A percentile compares a stretch with the other conserved stretches of the same genome.
These are phyloP conservation scores for Backusella psychrophila DNA, from an alignment of 192 early-diverging fungal species.

Conservation along the genomic window DNA sequence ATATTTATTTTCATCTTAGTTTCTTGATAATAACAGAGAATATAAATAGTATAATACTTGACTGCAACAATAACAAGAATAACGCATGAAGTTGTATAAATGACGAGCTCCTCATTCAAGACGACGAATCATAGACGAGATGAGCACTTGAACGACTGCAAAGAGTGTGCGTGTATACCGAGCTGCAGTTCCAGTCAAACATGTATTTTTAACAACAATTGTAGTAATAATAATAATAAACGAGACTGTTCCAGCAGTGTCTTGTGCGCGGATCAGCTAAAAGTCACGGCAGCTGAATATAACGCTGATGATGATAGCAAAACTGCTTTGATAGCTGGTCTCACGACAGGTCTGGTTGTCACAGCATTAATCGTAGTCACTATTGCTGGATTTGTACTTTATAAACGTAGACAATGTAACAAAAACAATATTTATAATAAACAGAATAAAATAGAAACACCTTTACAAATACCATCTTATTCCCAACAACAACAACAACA, in stretches of 20 bases:
- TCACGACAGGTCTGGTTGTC: slow-evolving; percentile 18
- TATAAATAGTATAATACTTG: neutral
- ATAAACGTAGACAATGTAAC: slow-evolving; percentile 1
- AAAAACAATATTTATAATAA: neutral
- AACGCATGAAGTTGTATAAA: neutral
- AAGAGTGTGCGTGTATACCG: neutral
- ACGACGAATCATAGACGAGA: neutral
- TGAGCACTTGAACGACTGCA: neutral
- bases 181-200: neutral
- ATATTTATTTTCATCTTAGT: neutral
- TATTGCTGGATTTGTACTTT: slow-evolving; percentile 13
- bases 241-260: neutral
- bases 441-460: neutral
- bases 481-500: neutral
- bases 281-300: neutral
- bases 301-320: neutral
- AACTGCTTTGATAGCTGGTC: slow-evolving; percentile 16
- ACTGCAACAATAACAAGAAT: neutral
- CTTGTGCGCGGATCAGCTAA: neutral
- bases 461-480: slow-evolving; percentile 3
- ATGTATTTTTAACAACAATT: slow-evolving; percentile 1
- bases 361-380: neutral
- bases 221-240: neutral
- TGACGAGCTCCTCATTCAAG: neutral
- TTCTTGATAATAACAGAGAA: neutral